Conservation (phyloP, 2,329 filamentous ascomycete species). For the Biscogniauxia marginata region DNA sequence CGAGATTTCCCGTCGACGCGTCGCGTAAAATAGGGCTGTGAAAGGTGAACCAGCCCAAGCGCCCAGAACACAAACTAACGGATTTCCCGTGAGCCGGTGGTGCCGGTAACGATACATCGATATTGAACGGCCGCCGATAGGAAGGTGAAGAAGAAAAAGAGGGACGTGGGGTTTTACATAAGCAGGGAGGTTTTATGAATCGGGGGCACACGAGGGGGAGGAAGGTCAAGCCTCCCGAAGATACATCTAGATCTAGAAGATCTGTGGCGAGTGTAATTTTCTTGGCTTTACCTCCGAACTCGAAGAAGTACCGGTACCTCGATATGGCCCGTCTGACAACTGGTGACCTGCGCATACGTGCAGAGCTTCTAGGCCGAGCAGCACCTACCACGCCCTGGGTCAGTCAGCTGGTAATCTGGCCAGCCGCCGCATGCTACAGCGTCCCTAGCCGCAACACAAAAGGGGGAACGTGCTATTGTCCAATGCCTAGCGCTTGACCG, state of each 20-base stretch:
- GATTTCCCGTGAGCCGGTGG: not conserved
- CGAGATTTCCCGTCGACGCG: not conserved
- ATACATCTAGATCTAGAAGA: slow-evolving; percentile 8
- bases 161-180: not conserved
- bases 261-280: slow-evolving; percentile 19
- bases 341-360: too few species aligned
- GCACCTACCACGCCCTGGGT: too few species aligned
- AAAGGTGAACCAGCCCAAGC: not conserved
- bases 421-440: not conserved
- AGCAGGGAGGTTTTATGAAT: not conserved
- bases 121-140: not conserved
- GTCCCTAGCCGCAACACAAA: not conserved
- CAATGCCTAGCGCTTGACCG: not conserved
- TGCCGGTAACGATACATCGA: not conserved
- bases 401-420: slow-evolving; percentile 11
- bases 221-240: not conserved
- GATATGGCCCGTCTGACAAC: too few species aligned
- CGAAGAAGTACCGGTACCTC: slow-evolving; percentile 18
- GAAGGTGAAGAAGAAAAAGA: not conserved
- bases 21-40: not conserved
- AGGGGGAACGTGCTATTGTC: not conserved
- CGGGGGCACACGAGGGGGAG: not conserved
- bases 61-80: not conserved
- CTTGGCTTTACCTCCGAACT: not conserved
- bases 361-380: too few species aligned